Evolutionary conservation across 1,284 basidiomycete genomes (phyloP).

Genomic region (Ustilago tritici): DNA sequence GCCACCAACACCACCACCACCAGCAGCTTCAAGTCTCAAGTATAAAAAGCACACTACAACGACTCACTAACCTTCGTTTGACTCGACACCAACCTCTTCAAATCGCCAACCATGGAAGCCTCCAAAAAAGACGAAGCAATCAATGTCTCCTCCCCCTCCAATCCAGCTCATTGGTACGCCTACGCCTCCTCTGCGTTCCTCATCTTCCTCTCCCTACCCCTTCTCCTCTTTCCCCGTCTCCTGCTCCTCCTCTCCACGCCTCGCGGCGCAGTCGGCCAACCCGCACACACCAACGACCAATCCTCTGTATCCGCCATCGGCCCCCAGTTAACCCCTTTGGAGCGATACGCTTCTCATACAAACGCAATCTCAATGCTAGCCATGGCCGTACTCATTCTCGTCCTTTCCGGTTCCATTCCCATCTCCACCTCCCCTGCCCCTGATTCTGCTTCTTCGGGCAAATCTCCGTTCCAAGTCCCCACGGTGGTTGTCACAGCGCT

Average conservation of each 20-base stretch:
- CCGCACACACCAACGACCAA: constrained; percentile 13
- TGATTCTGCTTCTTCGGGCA: constrained; percentile 30
- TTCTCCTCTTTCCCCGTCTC: constrained; percentile 46
- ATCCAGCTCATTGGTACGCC: constrained; percentile 54
- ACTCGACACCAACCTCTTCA: neutral
- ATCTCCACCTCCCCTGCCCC: constrained; percentile 45
- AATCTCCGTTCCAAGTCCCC: constrained; percentile 44
- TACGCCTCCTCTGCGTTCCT: constrained; percentile 46
- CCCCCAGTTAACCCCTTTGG: constrained; percentile 49
- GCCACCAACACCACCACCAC: no score
- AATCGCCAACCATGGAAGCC: constrained; percentile 22
- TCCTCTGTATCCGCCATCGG: constrained; percentile 38
- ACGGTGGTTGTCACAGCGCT: constrained; percentile 41
- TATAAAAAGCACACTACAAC: neutral
- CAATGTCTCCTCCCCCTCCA: constrained; percentile 44
- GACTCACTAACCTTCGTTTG: neutral
- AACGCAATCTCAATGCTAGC: constrained; percentile 48
- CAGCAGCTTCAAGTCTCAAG: neutral
- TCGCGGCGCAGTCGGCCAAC: constrained; percentile 44
- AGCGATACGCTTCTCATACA: constrained; percentile 38
- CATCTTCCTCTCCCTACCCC: constrained; percentile 39
- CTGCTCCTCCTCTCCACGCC: constrained; percentile 49
- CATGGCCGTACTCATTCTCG: constrained; percentile 33
- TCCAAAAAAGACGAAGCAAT: constrained; percentile 25
- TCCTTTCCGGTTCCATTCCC: constrained; percentile 48